phyloP scores from a whole-genome alignment of 1,139 yeast genomes.

The Hyphopichia pseudoburtonii region DNA sequence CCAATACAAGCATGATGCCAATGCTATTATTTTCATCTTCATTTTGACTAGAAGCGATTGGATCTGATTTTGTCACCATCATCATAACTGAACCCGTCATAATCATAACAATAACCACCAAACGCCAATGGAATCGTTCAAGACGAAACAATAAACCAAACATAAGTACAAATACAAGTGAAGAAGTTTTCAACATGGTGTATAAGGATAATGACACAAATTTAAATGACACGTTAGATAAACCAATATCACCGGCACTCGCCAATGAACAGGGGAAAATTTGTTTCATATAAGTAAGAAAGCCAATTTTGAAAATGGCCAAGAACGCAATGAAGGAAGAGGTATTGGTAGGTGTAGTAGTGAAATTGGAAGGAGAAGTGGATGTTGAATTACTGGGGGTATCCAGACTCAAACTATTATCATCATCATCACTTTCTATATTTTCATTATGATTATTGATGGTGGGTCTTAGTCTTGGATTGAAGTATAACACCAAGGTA shows the following conservation, averaged over 20 bases:
- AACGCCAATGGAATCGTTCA: constrained; percentile 67
- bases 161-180: constrained; percentile 80
- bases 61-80: constrained; percentile 65
- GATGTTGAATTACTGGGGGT: too few relatives aligned
- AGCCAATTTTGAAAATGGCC: constrained; percentile 19
- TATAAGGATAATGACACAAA: constrained; percentile 80
- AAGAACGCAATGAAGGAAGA: constrained; percentile 13
- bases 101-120: constrained; percentile 65
- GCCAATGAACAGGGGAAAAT: constrained; percentile 86
- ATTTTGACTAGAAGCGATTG: constrained; percentile 11
- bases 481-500: constrained; percentile 38
- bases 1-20: constrained; percentile 72
- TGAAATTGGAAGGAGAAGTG: too few relatives aligned
- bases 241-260: constrained; percentile 90
- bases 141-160: constrained; percentile 81
- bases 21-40: constrained; percentile 25
- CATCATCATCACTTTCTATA: neutral
- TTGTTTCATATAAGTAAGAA: constrained; percentile 42
- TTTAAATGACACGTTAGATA: constrained; percentile 80
- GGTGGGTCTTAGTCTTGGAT: constrained; percentile 51
- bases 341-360: too few relatives aligned
- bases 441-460: constrained; percentile 12
- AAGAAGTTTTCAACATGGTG: constrained; percentile 89
- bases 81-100: constrained; percentile 83
- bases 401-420: too few relatives aligned